Base-by-base conservation (phyloP, 768 basidiomycete genomes). In the Lentinula lateritia region DNA sequence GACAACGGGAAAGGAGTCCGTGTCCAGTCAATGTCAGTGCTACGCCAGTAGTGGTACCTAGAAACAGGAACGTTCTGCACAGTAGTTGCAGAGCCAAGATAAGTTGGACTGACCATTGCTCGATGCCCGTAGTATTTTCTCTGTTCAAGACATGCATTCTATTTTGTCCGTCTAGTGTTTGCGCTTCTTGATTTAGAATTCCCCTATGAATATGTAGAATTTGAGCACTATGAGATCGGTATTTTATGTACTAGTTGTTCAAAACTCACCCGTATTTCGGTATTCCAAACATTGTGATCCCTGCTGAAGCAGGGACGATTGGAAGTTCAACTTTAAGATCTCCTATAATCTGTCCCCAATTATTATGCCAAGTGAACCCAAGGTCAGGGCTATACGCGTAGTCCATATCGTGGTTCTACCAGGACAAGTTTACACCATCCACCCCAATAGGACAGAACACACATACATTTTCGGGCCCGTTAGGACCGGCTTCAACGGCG, bases 381-480 rank as follows among this genome's bases (percentile, higher is more conserved):
- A 73, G 64, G 62, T 74, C 71, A 7, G 64, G 52, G 53, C 71
- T 72, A 60, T 52, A 72, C 0, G 71, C 67, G 50, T 68, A 75
- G 61, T 74, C 64, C 69, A 76, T 65, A 61, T 76, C 75, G 62
- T 75, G 75, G 43, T 76, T 76, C 75, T 75, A 16, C 45, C 42
- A 43, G 20, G 10, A 13, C 3, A 15, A 34, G 8, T 55, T 35
- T 45, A 58, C 6, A 28, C 15, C 36, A 35, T 16, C 42, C 16
- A 5, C 6, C 34, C 32, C 28, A 18, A 50, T 13, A 18, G 20
- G 15, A 35, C 12, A 55, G 15, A 15, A 15, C 8, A 3, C 3
- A 48, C 72, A 8, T 53, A 75, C 75, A 58, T 76, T 76, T 59
- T 75, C 75, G 12, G 74, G 75, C 6, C 75, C 75, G 54, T 76